A percentile compares a stretch with the other conserved stretches of the same genome.
Conservation (phyloP, 148 eudicot species). For the Rhododendron ferrugineum region DNA sequence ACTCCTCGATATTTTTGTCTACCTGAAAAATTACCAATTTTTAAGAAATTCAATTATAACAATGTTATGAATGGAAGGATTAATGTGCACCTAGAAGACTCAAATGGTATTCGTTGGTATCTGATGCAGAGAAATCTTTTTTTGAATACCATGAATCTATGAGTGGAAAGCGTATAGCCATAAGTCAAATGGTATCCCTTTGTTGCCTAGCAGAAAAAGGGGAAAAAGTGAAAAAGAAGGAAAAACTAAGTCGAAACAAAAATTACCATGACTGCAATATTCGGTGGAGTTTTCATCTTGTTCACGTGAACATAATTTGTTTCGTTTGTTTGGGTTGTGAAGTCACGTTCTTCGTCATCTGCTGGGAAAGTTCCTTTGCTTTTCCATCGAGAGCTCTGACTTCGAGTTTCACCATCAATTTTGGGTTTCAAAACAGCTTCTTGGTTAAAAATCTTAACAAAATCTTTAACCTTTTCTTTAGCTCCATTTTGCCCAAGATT, state of each 20-base stretch:
- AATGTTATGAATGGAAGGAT: not conserved
- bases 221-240: not conserved
- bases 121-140: not conserved
- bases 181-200: not conserved
- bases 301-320: constrained; percentile 18
- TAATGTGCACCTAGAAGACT: not conserved
- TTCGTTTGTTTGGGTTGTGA: constrained; percentile 11
- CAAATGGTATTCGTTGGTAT: not conserved
- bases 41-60: not conserved
- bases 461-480: constrained; percentile 63
- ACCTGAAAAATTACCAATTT: constrained; percentile 27
- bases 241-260: not conserved
- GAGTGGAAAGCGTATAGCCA: not conserved
- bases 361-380: constrained; percentile 11
- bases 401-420: constrained; percentile 19
- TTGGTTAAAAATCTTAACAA: constrained; percentile 65
- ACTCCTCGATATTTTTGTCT: constrained; percentile 25
- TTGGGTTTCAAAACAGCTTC: constrained; percentile 31
- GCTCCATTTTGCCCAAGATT: constrained; percentile 20
- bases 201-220: not conserved
- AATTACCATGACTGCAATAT: constrained; percentile 38
- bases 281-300: constrained; percentile 14
- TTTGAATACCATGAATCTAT: not conserved
- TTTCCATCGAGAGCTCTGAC: constrained; percentile 43
- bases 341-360: constrained; percentile 24